These are phyloP conservation scores for Podospora conica DNA, from an alignment of 495 filamentous ascomycete species.

Conservation along the genomic window DNA sequence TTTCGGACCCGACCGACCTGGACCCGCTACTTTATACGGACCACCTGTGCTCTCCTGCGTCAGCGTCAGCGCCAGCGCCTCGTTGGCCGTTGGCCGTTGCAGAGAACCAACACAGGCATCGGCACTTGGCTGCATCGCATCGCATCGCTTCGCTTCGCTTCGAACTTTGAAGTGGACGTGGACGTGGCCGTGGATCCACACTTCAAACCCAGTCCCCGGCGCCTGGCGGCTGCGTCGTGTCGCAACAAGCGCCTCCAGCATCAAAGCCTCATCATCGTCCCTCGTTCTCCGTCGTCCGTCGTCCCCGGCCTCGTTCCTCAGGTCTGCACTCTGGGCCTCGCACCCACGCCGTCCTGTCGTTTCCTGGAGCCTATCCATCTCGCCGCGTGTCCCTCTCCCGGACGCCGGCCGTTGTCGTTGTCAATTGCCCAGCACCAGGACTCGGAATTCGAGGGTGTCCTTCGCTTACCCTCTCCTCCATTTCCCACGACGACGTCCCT, in stretches of 20 bases:
- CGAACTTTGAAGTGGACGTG: background rate
- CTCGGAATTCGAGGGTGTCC: conserved; percentile 21
- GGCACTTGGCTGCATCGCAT: conserved; percentile 4
- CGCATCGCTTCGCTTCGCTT: no score
- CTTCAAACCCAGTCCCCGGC: conserved; percentile 1
- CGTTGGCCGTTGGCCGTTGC: no score
- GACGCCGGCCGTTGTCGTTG: conserved; percentile 13
- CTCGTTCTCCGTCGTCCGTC: background rate
- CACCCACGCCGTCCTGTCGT: background rate
- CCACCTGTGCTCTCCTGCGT: background rate
- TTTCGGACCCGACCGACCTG: background rate
- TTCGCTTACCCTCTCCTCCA: conserved; percentile 20
- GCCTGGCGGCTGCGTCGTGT: background rate
- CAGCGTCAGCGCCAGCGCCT: background rate
- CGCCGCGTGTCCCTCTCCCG: background rate
- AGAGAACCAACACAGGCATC: background rate
- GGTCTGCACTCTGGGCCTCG: background rate
- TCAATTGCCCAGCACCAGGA: conserved; percentile 1
- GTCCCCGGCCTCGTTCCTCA: background rate
- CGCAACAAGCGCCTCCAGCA: background rate
- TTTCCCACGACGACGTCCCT: conserved; percentile 1
- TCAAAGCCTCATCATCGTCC: background rate
- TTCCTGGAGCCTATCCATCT: conserved; percentile 1
- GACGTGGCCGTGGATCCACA: conserved; percentile 2
- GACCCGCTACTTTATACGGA: background rate